Evolutionary conservation across 116 monocot species (phyloP).

Genomic region (Zostera marina): DNA sequence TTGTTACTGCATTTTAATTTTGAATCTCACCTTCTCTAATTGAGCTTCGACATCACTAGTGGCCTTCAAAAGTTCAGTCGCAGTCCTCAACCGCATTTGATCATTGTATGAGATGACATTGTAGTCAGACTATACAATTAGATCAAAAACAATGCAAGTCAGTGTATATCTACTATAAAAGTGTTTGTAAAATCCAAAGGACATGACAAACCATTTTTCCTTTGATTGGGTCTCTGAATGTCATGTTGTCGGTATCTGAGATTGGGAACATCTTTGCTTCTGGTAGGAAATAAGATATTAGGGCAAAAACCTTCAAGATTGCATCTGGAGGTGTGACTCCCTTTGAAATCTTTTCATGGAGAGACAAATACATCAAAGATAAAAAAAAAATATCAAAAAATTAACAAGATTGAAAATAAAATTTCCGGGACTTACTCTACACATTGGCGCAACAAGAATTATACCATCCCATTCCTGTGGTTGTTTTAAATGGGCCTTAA

Average conservation of each 20-base stretch:
- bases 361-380: neutral
- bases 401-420: neutral
- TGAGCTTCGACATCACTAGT: constrained; percentile 75
- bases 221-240: constrained; percentile 77
- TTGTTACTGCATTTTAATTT: neutral
- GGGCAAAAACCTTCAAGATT: constrained; percentile 31
- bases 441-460: constrained; percentile 90
- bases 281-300: constrained; percentile 69
- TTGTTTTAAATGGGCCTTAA: constrained; percentile 75
- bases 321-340: constrained; percentile 75
- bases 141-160: neutral
- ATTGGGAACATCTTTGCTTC: constrained; percentile 85
- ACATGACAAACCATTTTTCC: constrained; percentile 45
- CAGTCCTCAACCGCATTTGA: constrained; percentile 84
- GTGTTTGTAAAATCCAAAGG: neutral
- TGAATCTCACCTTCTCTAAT: constrained; percentile 51
- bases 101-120: constrained; percentile 79
- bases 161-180: neutral
- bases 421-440: constrained; percentile 38
- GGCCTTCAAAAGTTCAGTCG: constrained; percentile 77
- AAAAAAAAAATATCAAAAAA: neutral
- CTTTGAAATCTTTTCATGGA: constrained; percentile 55
- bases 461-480: constrained; percentile 73
- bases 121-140: constrained; percentile 48
- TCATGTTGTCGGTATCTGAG: constrained; percentile 65